Percentiles rank a stretch among this genome's conserved stretches.
phyloP scores from a whole-genome alignment of 1,284 basidiomycete genomes.

The Earliella scabrosa region DNA sequence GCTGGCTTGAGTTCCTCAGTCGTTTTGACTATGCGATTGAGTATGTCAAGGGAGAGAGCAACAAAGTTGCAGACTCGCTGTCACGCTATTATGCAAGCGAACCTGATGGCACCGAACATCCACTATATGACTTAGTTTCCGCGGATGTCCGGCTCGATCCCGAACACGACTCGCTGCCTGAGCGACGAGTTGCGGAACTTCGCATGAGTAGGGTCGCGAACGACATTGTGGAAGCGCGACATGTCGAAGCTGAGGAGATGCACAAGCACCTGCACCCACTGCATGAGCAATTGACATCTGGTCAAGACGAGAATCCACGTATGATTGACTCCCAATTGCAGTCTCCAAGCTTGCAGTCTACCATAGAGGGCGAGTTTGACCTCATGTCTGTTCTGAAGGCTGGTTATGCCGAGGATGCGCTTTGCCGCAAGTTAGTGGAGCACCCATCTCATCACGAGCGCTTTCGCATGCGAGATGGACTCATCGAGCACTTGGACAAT shows the following conservation, averaged over 20 bases:
- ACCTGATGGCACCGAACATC: slow-evolving; percentile 18
- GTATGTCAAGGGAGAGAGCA: slow-evolving; percentile 37
- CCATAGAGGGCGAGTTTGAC: not conserved
- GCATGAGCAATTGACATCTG: no score
- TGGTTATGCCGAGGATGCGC: not conserved
- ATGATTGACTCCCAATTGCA: not conserved
- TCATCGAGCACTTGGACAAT: not conserved
- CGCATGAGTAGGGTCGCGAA: slow-evolving; percentile 1
- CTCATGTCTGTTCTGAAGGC: not conserved
- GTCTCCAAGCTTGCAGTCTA: not conserved
- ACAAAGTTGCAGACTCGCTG: slow-evolving; percentile 38
- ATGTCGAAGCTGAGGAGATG: no score
- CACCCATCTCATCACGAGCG: slow-evolving; percentile 2
- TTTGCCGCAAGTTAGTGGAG: not conserved
- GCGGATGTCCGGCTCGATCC: slow-evolving; percentile 32
- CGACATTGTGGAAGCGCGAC: not conserved
- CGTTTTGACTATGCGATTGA: slow-evolving; percentile 37
- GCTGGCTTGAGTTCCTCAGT: slow-evolving; percentile 41
- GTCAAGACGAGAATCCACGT: not conserved
- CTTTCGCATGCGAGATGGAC: not conserved
- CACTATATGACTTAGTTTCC: slow-evolving; percentile 32
- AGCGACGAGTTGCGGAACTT: slow-evolving; percentile 11
- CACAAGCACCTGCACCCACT: no score
- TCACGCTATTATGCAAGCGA: slow-evolving; percentile 39
- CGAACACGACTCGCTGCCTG: slow-evolving; percentile 24